A percentile compares a stretch with the other conserved stretches of the same genome.
Conservation (phyloP, 2,329 filamentous ascomycete species). For the Ascochyta fabae region DNA sequence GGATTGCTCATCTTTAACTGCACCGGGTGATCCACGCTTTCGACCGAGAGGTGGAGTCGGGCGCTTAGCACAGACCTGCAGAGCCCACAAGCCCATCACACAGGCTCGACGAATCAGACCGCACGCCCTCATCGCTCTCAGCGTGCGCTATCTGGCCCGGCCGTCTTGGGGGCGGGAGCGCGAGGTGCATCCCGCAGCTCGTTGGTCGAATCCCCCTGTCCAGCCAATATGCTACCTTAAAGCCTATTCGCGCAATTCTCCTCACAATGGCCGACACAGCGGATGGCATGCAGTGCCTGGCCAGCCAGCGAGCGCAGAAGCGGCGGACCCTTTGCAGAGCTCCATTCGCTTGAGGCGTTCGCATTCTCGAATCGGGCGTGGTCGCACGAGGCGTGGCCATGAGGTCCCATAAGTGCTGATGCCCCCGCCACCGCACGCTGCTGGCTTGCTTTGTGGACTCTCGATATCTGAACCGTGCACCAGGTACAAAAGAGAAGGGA, state of each 20-base stretch:
- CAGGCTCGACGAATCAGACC: slow-evolving; percentile 27
- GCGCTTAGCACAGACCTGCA: slow-evolving; percentile 37
- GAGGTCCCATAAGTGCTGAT: slow-evolving; percentile 36
- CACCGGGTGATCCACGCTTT: slow-evolving; percentile 18
- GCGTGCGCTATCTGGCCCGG: slow-evolving; percentile 29
- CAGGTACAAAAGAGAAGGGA: slow-evolving; percentile 13
- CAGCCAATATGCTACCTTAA: slow-evolving; percentile 35
- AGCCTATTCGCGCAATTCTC: slow-evolving; percentile 36
- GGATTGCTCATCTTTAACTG: slow-evolving; percentile 8
- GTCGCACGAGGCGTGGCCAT: slow-evolving; percentile 30
- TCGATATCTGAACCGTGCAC: slow-evolving; percentile 9
- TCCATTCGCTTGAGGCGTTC: slow-evolving; percentile 20
- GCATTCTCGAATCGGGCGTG: slow-evolving; percentile 19
- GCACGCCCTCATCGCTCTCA: slow-evolving; percentile 14
- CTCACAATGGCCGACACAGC: slow-evolving; percentile 26
- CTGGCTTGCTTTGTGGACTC: slow-evolving; percentile 22
- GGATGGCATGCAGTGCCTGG: slow-evolving; percentile 39
- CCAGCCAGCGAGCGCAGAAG: slow-evolving; percentile 28
- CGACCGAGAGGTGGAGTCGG: slow-evolving; percentile 26
- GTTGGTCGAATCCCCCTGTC: slow-evolving; percentile 40
- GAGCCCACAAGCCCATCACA: slow-evolving; percentile 37
- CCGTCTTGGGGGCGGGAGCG: slow-evolving; percentile 27
- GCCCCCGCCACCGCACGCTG: slow-evolving; percentile 38
- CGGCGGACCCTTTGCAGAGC: slow-evolving; percentile 13
- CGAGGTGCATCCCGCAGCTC: slow-evolving; percentile 37